Base-by-base conservation (phyloP, 1,139 yeast genomes). In the Saccharomyces hybrid region DNA sequence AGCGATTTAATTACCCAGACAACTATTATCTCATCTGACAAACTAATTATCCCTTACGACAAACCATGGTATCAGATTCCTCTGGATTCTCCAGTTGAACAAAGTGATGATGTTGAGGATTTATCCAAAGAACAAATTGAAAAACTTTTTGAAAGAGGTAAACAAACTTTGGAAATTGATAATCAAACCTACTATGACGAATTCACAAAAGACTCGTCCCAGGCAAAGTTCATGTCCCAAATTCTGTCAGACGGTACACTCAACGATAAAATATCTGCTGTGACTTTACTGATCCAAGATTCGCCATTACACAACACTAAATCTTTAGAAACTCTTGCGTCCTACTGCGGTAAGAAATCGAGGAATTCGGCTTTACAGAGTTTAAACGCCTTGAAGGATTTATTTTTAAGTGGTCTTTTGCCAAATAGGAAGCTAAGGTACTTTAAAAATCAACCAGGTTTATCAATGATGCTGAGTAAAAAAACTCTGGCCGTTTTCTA, bases 281-380 rank as follows among this genome's bases (percentile, higher is more conserved):
- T 93, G 65, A 91, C 99, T 0, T 80, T 93, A 68, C 76, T 93
- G 68, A 82, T 91, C 50, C 98, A 93, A 69, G 99, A 93, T 73
- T 90, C 98, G 2, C 99, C 99, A 4, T 70, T 90, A 56, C 99
- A 93, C 68, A 88, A 95, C 61, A 69, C 85, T 56, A 88, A 88
- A 69, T 90, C 96, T 0, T 75, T 95, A 55, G 96, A 89, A 59
- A 84, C 86, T 30, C 74, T 93, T 60, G 70, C 88, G 55, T 78
- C 81, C 6, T 87, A 85, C 73, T 89, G 97, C 72, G 86, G 83
- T 63, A 91, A 93, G 75, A 95, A 93, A 73, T 86, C 96, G 26
- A 83, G 97, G 75, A 91, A 95, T 50, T 95, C 97, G n/a, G 90
- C 97, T 14, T 76, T 91, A 62, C 97, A 89, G 70, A 88, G 97